A percentile compares a stretch with the other conserved stretches of the same genome.
Conservation (phyloP, 768 basidiomycete species). For the Amanita pallidorosea region DNA sequence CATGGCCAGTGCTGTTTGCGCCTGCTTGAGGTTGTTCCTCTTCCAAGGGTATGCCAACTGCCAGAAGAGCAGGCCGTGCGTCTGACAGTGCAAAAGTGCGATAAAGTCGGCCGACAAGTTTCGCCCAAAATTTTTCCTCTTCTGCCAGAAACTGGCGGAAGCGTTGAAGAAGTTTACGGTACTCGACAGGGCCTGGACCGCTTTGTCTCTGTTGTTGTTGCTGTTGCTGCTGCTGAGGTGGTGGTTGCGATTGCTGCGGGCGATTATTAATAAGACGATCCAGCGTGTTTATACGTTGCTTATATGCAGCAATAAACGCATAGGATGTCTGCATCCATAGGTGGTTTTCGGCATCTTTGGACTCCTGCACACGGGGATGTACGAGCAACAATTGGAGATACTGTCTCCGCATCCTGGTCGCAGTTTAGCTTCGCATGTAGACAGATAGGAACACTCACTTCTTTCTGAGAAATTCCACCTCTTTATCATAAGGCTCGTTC, state of each 20-base stretch:
- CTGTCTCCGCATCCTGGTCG: constrained; percentile 46
- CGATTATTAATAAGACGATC: constrained; percentile 44
- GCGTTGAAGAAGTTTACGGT: constrained; percentile 76
- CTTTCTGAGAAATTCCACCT: constrained; percentile 80
- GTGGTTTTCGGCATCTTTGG: constrained; percentile 70
- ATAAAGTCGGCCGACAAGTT: constrained; percentile 65
- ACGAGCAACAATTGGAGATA: constrained; percentile 61
- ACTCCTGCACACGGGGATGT: constrained; percentile 60
- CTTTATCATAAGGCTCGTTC: constrained; percentile 72
- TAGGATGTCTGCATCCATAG: constrained; percentile 94
- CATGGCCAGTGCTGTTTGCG: constrained; percentile 16
- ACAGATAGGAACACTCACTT: constrained; percentile 41
- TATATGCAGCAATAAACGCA: constrained; percentile 74
- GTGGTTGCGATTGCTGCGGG: constrained; percentile 26
- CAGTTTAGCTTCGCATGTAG: background rate
- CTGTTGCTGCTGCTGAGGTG: constrained; percentile 20
- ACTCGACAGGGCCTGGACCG: constrained; percentile 59
- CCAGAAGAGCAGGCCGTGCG: constrained; percentile 42
- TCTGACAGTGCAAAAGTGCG: constrained; percentile 63
- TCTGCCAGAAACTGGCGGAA: constrained; percentile 85
- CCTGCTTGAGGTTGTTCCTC: constrained; percentile 22
- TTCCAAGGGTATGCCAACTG: constrained; percentile 42
- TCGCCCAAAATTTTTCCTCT: constrained; percentile 89
- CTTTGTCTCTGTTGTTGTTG: constrained; percentile 23
- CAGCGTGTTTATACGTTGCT: constrained; percentile 57